A percentile compares a stretch with the other conserved stretches of the same genome.
phyloP scores from a whole-genome alignment of 1,139 yeast species.

The Pichia sp. region DNA sequence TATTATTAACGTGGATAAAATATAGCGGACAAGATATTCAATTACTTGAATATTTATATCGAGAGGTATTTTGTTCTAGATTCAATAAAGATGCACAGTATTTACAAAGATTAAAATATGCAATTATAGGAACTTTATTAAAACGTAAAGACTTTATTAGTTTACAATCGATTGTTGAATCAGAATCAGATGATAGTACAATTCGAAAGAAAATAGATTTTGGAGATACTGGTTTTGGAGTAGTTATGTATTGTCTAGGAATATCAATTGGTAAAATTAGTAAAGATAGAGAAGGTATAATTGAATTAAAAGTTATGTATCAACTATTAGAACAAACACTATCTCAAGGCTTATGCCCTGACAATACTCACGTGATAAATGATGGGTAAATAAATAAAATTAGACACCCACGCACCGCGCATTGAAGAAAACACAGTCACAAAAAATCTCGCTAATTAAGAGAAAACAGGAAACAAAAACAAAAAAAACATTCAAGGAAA shows the following conservation, averaged over 20 bases:
- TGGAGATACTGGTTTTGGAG: not conserved
- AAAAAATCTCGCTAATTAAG: not conserved
- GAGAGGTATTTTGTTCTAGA: slow-evolving; percentile 23
- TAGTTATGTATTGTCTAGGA: not conserved
- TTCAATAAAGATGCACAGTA: not conserved
- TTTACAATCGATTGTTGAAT: not conserved
- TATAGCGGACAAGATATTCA: slow-evolving; percentile 27
- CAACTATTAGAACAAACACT: too few species aligned
- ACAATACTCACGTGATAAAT: slow-evolving; percentile 1
- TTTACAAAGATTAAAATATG: slow-evolving; percentile 3
- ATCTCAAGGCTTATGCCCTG: slow-evolving; percentile 1
- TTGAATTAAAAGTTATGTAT: too few species aligned
- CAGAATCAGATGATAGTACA: too few species aligned
- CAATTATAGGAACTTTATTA: not conserved
- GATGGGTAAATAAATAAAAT: too few species aligned
- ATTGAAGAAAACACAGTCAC: slow-evolving; percentile 1
- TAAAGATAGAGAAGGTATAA: not conserved
- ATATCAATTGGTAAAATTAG: not conserved
- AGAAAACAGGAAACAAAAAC: too few species aligned
- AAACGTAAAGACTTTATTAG: slow-evolving; percentile 3
- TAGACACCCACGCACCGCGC: slow-evolving; percentile 2
- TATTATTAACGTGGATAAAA: slow-evolving; percentile 23
- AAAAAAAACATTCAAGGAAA: too few species aligned
- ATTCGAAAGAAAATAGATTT: too few species aligned
- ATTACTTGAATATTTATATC: slow-evolving; percentile 27